Base-by-base conservation (phyloP, 805 yeast genomes). In the Wickerhamiella occidentalis region DNA sequence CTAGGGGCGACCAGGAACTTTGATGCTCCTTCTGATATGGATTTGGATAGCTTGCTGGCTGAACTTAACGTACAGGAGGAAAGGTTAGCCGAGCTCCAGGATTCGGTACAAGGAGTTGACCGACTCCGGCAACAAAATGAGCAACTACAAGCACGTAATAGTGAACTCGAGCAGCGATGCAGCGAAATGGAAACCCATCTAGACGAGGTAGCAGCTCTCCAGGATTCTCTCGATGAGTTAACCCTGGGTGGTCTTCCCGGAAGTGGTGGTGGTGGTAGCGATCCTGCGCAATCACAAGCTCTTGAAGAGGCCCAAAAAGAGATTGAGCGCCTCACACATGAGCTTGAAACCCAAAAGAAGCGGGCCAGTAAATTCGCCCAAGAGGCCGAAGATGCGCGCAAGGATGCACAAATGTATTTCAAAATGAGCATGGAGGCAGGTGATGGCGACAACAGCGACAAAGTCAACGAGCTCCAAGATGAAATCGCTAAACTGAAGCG, bases 51-150 rank as follows among this genome's bases (percentile, higher is more conserved):
- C 13, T 45, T 53, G 7, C 49, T 51, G 15, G 52, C 49, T 23
- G 63, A 57, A 23, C 54, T 58, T 13, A 50, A 43, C 23, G 48
- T 51, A 7, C 54, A 50, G 40, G 60, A 64, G 21, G 45, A 52
- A 40, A 57, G 55, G 40, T 54, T 62, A 17, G 43, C 51, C 15
- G 58, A 52, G 41, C 33, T 63, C 50, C 55, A 58, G 25, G 47
- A 49, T 15, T 47, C 52, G 26, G 52, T 55, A 28, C 40, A 51
- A 30, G 64, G 64, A 33, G 54, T 64, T 30, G 61, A 62, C 21
- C 57, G 57, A 29, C 62, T 64, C 13, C 47, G 51, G 9, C 37
- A 40, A 15, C 52, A 48, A 8, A 55, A 49, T 21, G 49, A 50
- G 2, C 50, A 53, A 12, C 36, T 41, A 9, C 15, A 38, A 19